A percentile compares a stretch with the other conserved stretches of the same genome.
phyloP scores from a whole-genome alignment of 1,284 basidiomycete species.

The Trichosporon faecale region DNA sequence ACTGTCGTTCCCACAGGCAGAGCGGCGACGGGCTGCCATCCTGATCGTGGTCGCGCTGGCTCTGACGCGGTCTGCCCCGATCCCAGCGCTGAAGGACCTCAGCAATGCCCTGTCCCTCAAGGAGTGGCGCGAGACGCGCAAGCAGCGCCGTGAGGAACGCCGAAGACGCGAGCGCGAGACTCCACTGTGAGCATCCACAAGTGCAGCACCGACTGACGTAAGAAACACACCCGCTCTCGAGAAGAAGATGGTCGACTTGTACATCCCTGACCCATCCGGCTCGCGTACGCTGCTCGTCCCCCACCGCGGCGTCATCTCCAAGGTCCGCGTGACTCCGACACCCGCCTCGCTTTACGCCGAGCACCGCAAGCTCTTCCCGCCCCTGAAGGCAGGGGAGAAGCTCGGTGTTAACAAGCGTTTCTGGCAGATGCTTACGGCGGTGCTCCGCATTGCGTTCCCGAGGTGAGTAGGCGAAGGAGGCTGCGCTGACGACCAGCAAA shows the following conservation, averaged over 20 bases:
- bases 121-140: conserved; percentile 34
- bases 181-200: conserved; percentile 38
- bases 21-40: conserved; percentile 20
- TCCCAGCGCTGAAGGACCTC: conserved; percentile 9
- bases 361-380: conserved; percentile 39
- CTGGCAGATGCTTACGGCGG: conserved; percentile 71
- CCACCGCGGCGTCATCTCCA: conserved; percentile 61
- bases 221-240: conserved; percentile 52
- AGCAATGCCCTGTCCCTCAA: conserved; percentile 28
- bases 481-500: conserved; percentile 52
- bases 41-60: conserved; percentile 25
- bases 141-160: conserved; percentile 29
- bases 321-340: conserved; percentile 56
- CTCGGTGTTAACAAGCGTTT: conserved; percentile 76
- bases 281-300: conserved; percentile 66
- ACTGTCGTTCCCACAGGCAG: conserved; percentile 21
- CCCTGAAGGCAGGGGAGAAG: conserved; percentile 54
- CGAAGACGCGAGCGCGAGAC: conserved; percentile 43
- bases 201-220: background rate
- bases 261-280: conserved; percentile 53
- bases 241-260: conserved; percentile 52
- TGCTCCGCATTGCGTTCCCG: conserved; percentile 72
- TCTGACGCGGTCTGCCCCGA: conserved; percentile 10
- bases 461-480: conserved; percentile 33
- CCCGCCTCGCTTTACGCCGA: conserved; percentile 32